Conservation (phyloP, 208 protist genomes). For the Vickermania spadyakhi region DNA sequence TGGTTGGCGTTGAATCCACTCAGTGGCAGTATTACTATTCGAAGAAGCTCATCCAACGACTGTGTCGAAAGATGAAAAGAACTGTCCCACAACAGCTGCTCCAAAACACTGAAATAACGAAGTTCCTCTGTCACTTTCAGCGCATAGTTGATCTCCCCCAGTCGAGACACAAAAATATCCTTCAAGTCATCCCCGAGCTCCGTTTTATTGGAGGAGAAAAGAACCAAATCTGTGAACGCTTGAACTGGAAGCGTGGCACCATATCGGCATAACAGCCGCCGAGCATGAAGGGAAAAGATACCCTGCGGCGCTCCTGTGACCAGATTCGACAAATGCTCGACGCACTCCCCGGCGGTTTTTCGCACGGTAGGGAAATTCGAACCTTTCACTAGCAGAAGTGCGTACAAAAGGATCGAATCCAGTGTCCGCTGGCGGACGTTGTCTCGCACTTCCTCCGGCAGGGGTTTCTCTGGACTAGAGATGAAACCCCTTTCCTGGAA, state of each 20-base stretch:
- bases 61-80: slow-evolving; percentile 23
- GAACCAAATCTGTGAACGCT: slow-evolving; percentile 64
- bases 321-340: slow-evolving; percentile 33
- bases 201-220: slow-evolving; percentile 17
- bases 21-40: slow-evolving; percentile 51
- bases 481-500: slow-evolving; percentile 50
- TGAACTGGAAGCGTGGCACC: slow-evolving; percentile 47
- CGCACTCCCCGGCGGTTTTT: slow-evolving; percentile 15
- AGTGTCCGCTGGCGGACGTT: slow-evolving; percentile 59
- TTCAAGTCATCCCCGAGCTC: slow-evolving; percentile 26
- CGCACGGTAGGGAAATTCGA: slow-evolving; percentile 33
- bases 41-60: slow-evolving; percentile 42
- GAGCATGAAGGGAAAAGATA: slow-evolving; percentile 62
- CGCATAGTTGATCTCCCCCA: slow-evolving; percentile 57
- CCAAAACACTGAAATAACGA: slow-evolving; percentile 61
- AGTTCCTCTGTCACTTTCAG: slow-evolving; percentile 68
- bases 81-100: slow-evolving; percentile 47
- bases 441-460: slow-evolving; percentile 33
- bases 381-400: slow-evolving; percentile 46
- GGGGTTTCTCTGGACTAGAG: slow-evolving; percentile 31
- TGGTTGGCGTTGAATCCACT: slow-evolving; percentile 51
- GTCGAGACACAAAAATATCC: slow-evolving; percentile 53
- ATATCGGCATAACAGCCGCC: slow-evolving; percentile 50
- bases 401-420: slow-evolving; percentile 75
- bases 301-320: slow-evolving; percentile 46